Evolutionary conservation across 768 basidiomycete genomes (phyloP), one percentile per base, ranked within the genome.

Genomic region (Nevesoporus exiguus): DNA sequence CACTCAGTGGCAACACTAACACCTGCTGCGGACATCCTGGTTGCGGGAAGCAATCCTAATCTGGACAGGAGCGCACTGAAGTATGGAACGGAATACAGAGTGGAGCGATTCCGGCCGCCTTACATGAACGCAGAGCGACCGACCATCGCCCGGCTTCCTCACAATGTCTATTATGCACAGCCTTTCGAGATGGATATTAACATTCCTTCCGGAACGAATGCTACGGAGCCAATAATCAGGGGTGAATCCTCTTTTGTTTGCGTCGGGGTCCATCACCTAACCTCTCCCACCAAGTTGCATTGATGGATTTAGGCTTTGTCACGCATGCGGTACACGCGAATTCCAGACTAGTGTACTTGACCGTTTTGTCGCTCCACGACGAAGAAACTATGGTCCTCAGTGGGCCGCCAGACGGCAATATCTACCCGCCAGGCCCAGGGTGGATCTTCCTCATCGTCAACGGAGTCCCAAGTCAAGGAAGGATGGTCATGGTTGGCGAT

Each of bases 81-180:
- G 65, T 94, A 88, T 65, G 84, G 85, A 29, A 93, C 92, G 17
- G 91, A 96, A 68, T 96, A 95, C 67, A 78, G 92, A 47, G 88
- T 93, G 30, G 94, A 97, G 66, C 85, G 86, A 79, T 76, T 96
- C 59, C 78, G 77, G 49, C 95, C 96, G 0, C 86, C 88, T 25
- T 98, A 96, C 65, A 84, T 90, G 82, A 66, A 70, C 24, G 70
- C 70, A 60, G 64, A 77, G 13, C 79, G 92, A 31, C 93, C 88
- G 6, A 65, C 71, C 45, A 76, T 86, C 31, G 41, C 66, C 5
- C 61, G 56, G 19, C 55, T 61, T 13, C 68, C 79, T 1, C 61
- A 66, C 29, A 66, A 61, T 33, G 61, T 88, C 15, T 62, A 66
- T 7, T 82, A 81, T 66, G 75, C 77, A 55, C 61, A 80, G 61